Conservation (phyloP, 2,329 filamentous ascomycete genomes). For the Talaromyces sp. region DNA sequence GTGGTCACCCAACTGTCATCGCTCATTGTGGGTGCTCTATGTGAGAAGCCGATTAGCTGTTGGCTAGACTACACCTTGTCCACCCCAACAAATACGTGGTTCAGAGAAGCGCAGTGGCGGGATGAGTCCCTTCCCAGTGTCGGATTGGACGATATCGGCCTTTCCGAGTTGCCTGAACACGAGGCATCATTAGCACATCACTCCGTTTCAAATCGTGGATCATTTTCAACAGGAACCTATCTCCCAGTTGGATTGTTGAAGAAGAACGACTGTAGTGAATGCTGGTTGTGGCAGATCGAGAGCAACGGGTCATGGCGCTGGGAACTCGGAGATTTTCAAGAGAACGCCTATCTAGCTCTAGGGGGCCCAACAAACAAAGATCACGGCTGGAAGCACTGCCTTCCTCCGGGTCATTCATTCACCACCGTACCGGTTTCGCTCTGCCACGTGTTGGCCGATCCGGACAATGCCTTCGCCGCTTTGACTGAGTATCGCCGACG, state of each 20-base stretch:
- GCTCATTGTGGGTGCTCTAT: slow-evolving; percentile 27
- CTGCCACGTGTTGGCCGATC: slow-evolving; percentile 19
- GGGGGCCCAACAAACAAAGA: slow-evolving; percentile 30
- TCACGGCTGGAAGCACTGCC: slow-evolving; percentile 31
- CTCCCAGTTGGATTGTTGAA: slow-evolving; percentile 35
- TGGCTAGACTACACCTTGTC: slow-evolving; percentile 29
- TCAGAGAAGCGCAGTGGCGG: slow-evolving; percentile 38
- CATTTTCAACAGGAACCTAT: slow-evolving; percentile 32
- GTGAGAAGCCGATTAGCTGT: slow-evolving; percentile 21
- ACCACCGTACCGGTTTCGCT: slow-evolving; percentile 29
- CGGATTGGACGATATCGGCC: slow-evolving; percentile 31
- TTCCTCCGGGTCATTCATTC: slow-evolving; percentile 29
- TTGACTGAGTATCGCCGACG: slow-evolving; percentile 33
- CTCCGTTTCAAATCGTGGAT: slow-evolving; percentile 29
- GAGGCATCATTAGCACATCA: slow-evolving; percentile 25
- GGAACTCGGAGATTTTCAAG: slow-evolving; percentile 39
- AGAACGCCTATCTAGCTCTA: slow-evolving; percentile 33
- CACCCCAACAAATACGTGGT: slow-evolving; percentile 33
- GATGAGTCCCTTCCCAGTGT: slow-evolving; percentile 28
- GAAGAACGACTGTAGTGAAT: slow-evolving; percentile 24
- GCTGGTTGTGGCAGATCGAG: slow-evolving; percentile 40
- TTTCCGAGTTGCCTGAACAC: slow-evolving; percentile 26
- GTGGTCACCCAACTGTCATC: slow-evolving; percentile 28
- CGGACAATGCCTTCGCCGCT: slow-evolving; percentile 28
- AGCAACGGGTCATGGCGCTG: slow-evolving; percentile 39